Conservation (phyloP, 257 asterid species). For the Vinca minor region DNA sequence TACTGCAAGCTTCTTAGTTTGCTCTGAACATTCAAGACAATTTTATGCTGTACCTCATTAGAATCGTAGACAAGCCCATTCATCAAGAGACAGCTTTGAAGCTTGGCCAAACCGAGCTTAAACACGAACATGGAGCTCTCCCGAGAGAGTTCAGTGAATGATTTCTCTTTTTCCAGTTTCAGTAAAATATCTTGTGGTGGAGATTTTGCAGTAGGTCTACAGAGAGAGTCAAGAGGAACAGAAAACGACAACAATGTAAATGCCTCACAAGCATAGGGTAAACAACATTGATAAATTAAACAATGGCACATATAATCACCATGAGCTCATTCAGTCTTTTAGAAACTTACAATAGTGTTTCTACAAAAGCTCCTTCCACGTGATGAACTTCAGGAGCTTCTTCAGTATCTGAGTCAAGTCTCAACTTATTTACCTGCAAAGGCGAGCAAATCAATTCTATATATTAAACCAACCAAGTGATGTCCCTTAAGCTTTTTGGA, state of each 20-base stretch:
- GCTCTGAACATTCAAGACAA: too few relatives aligned
- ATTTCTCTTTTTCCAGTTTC: conserved; percentile 71
- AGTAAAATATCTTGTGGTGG: conserved; percentile 82
- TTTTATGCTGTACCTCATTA: conserved; percentile 78
- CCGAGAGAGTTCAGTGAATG: conserved; percentile 49
- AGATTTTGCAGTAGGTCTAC: conserved; percentile 65
- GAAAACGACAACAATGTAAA: neutral
- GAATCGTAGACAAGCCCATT: conserved; percentile 92
- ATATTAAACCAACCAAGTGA: conserved; percentile 5
- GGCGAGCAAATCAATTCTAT: conserved; percentile 7
- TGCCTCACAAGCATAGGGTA: neutral
- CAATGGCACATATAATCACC: neutral
- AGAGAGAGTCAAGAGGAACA: conserved; percentile 18
- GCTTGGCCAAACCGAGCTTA: conserved; percentile 78
- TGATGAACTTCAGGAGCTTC: conserved; percentile 76
- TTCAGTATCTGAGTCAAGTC: conserved; percentile 62
- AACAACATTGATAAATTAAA: neutral
- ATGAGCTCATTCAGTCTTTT: neutral
- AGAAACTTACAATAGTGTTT: conserved; percentile 65
- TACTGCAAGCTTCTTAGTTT: too few relatives aligned
- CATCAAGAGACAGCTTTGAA: conserved; percentile 75
- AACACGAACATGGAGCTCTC: conserved; percentile 75
- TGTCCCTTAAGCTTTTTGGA: neutral
- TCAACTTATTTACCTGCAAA: conserved; percentile 70
- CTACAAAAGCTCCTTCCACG: conserved; percentile 95